These are phyloP conservation scores for Lactuca sativa DNA, from an alignment of 129 eudicot genomes.

Conservation along the genomic window DNA sequence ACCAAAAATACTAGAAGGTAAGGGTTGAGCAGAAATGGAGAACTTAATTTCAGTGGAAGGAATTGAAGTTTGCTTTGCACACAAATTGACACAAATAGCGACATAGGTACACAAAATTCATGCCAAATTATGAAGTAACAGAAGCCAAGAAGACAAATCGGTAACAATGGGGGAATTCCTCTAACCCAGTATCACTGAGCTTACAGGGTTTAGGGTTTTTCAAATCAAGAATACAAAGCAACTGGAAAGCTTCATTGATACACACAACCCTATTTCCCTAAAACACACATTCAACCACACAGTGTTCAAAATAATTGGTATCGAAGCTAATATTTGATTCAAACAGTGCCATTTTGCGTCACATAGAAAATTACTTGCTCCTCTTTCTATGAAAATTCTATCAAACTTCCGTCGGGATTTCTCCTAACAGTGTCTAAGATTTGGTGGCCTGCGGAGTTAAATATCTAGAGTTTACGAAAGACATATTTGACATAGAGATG, in stretches of 20 bases:
- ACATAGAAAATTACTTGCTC: slow-evolving; percentile 70
- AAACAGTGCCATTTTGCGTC: slow-evolving; percentile 90
- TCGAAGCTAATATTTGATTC: slow-evolving; percentile 60
- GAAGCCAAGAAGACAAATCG: neutral
- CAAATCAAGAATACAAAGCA: slow-evolving; percentile 75
- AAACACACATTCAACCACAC: slow-evolving; percentile 91
- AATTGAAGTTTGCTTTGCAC: slow-evolving; percentile 13
- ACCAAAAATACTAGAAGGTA: neutral
- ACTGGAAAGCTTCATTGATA: slow-evolving; percentile 70
- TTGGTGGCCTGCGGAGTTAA: slow-evolving; percentile 78
- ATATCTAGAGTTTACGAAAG: slow-evolving; percentile 87
- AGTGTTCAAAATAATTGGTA: slow-evolving; percentile 59
- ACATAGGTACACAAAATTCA: slow-evolving; percentile 21
- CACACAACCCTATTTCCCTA: slow-evolving; percentile 98
- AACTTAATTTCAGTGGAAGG: slow-evolving; percentile 7
- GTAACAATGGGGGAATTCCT: slow-evolving; percentile 75
- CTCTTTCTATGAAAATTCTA: slow-evolving; percentile 91
- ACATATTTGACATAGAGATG: slow-evolving; percentile 98
- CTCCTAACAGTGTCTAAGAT: slow-evolving; percentile 80
- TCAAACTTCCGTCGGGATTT: slow-evolving; percentile 80
- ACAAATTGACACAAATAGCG: slow-evolving; percentile 24
- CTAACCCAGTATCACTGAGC: slow-evolving; percentile 63
- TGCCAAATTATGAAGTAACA: slow-evolving; percentile 3
- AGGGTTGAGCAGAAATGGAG: neutral
- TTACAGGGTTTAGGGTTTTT: slow-evolving; percentile 48